Base-by-base conservation (phyloP, 495 filamentous ascomycete genomes). In the Staphylotrichum tortipilum region DNA sequence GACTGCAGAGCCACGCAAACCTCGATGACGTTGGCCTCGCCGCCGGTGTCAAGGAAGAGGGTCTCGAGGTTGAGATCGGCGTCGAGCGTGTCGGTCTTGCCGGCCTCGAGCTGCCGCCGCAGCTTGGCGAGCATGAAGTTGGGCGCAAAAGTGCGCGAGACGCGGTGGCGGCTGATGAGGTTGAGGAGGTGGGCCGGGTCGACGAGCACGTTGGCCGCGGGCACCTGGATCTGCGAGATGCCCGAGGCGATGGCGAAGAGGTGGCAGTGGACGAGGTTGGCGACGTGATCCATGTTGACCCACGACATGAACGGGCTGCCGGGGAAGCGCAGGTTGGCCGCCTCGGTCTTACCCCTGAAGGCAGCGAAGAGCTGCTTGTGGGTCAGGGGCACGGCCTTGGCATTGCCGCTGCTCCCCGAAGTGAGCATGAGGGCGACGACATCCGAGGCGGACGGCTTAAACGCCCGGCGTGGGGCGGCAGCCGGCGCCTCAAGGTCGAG, bases 231-330 rank as follows among this genome's bases (percentile, higher is more conserved):
- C 42, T 81, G 78, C 19, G 64, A 57, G 4, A 60, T 63, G n/a
- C 62, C 54, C 5, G 62, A 43, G 15, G 37, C 53, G 29, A 79
- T 56, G 7, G 75, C 75, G 12, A 62, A 63, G 1, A 82, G 53
- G 53, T 81, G 78, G 24, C 73, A 67, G 45, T 82, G 70, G 0
- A 66, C 50, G 7, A 83, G 52, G 48, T 53, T 67, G 7, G 77
- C 78, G 18, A 79, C 77, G 41, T 83, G 78, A 41, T 80, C 76
- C 7, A 79, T 46, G 8, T 63, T 61, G 30, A 75, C 68, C 78
- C 77, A 83, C 54, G 68, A 74, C 22, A 78, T 48, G 41, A 79
- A 75, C 0, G 61, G 44, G 30, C 45, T 37, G n/a, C 47, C 42
- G 24, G 31, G 44, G 43, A 28, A 54, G 33, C 0, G 9, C n/a